Evolutionary conservation across 495 filamentous ascomycete genomes (phyloP).

Genomic region (Neurospora sp.): DNA sequence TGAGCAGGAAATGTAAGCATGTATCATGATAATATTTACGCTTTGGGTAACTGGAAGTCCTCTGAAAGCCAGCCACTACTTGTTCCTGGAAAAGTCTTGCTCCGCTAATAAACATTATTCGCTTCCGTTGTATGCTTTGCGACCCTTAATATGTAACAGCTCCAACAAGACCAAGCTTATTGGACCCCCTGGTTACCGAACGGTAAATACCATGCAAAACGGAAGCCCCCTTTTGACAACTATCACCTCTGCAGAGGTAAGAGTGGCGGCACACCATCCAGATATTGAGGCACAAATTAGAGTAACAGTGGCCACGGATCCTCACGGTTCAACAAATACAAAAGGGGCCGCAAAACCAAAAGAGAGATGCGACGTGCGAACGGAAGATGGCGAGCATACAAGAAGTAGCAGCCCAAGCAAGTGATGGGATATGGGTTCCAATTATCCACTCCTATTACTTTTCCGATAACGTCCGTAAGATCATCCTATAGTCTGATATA

Average conservation of each 20-base stretch:
- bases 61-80: neutral
- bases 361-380: neutral
- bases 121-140: neutral
- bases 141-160: neutral
- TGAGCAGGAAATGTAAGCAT: neutral
- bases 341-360: neutral
- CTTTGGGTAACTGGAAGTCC: neutral
- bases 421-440: neutral
- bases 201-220: neutral
- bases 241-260: neutral
- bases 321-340: neutral
- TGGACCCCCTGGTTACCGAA: neutral
- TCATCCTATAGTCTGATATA: constrained; percentile 54
- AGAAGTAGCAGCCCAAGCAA: neutral
- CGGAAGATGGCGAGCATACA: neutral
- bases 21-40: neutral
- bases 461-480: neutral
- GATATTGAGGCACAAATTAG: neutral
- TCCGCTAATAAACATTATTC: neutral
- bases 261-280: neutral
- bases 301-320: neutral
- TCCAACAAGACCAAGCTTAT: neutral
- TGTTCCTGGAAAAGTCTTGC: neutral
- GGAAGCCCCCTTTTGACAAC: neutral
- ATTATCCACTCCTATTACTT: neutral